Evolutionary conservation across 2,329 filamentous ascomycete genomes (phyloP), one percentile per base, ranked within the genome.

Genomic region (Biscogniauxia sp.): DNA sequence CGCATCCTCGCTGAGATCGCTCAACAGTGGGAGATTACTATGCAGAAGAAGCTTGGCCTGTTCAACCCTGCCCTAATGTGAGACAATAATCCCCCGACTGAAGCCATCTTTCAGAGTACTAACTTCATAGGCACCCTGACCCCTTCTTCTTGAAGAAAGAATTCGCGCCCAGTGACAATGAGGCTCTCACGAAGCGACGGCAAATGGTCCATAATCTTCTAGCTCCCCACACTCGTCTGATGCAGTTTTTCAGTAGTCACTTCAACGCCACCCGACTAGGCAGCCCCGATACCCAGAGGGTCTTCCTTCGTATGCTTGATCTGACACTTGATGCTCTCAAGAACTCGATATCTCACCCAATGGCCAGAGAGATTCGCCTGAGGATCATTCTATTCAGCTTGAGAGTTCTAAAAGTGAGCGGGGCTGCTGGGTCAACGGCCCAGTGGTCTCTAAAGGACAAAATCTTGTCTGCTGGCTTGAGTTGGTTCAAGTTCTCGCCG

Each of bases 91-190:
- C 49, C 50, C 4, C 41, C 5, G 54, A 41, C 17, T 50, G 17
- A 45, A 23, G 25, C 3, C 52, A 28, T 51, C 7, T 51, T 51
- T 53, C 9, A 58, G 32, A 41, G 64, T 63, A 60, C 75, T 81
- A 64, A 80, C 66, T 28, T 56, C 54, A 23, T 56, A 86, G 83
- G 54, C 90, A 93, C 66, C 81, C 86, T 0, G 93, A 99, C 72
- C 93, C 96, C 0, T 96, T 99, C 77, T 95, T 93, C 68, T 79
- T 93, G 41, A 94, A 90, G 70, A 89, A 95, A 73, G 95, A 99
- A 71, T 96, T 97, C 70, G 91, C 94, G 4, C 94, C 95, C 1
- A 96, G 91, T 59, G 93, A 97, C 71, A 89, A 91, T 69, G 86
- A 88, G 59, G 79, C 84, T 15, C 80, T 97, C 65, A 82, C 87